These are phyloP conservation scores for Lachnellula hyalina DNA, from an alignment of 2,329 filamentous ascomycete species.

Conservation along the genomic window DNA sequence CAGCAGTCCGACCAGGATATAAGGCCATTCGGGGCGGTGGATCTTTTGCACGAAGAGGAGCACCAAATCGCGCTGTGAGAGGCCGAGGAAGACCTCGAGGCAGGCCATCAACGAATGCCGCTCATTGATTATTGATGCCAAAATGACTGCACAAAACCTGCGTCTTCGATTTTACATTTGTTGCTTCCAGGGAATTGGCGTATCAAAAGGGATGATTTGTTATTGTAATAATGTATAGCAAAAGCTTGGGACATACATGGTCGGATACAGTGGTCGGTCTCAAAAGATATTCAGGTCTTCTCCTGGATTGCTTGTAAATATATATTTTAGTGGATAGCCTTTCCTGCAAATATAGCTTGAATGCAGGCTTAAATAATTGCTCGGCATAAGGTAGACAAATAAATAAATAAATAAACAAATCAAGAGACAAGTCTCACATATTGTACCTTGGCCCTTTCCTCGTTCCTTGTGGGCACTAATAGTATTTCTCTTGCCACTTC, in stretches of 20 bases:
- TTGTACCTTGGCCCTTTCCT: too few species aligned
- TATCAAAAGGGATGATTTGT: background rate
- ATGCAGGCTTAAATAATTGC: background rate
- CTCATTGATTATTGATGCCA: background rate
- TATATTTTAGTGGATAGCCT: background rate
- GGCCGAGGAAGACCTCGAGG: conserved; percentile 3
- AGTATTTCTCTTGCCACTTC: too few species aligned
- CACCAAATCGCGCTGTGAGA: background rate
- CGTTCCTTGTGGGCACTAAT: too few species aligned
- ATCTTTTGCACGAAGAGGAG: background rate
- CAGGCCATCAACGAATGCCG: background rate
- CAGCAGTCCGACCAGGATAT: conserved; percentile 9
- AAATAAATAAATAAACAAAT: background rate
- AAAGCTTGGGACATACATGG: background rate
- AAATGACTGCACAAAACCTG: background rate
- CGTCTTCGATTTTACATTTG: background rate
- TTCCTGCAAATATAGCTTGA: background rate
- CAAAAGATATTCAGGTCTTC: background rate
- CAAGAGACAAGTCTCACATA: too few species aligned
- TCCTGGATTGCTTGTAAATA: background rate
- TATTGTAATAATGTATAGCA: background rate
- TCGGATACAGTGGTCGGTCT: background rate
- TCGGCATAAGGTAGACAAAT: background rate
- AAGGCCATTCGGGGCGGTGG: conserved; percentile 4
- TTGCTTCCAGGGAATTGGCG: background rate